A percentile compares a stretch with the other conserved stretches of the same genome.
phyloP scores from a whole-genome alignment of 2,329 filamentous ascomycete genomes.

The Calonectria pseudoreteaudii region DNA sequence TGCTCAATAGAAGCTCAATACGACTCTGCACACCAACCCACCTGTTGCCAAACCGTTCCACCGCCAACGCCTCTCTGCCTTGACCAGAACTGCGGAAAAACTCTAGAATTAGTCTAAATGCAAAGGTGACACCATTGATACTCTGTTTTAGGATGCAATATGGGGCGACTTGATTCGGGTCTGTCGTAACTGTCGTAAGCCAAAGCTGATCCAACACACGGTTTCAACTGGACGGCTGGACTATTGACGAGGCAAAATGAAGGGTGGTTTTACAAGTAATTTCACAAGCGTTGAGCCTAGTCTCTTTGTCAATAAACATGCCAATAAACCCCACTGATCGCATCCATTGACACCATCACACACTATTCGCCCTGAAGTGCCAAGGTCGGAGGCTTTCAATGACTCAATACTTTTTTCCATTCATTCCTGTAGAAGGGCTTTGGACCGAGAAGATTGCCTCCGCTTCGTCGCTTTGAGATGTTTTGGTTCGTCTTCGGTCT shows the following conservation, averaged over 20 bases:
- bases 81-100: too few species aligned
- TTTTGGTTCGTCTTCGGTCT: neutral
- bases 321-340: neutral
- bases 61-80: neutral
- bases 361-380: neutral
- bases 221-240: neutral
- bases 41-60: neutral
- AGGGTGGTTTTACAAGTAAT: neutral
- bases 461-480: neutral
- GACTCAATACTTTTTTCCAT: neutral
- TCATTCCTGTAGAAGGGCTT: neutral
- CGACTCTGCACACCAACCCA: neutral
- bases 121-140: neutral
- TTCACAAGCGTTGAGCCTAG: too few species aligned
- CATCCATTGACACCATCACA: neutral
- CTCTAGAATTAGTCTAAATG: neutral
- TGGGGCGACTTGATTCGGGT: neutral
- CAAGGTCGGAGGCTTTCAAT: neutral
- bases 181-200: too few species aligned
- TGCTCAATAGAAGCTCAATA: constrained; percentile 10
- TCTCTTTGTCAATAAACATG: neutral
- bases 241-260: neutral
- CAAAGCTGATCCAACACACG: neutral
- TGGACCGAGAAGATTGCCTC: too few species aligned
- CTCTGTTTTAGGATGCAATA: too few species aligned